These are phyloP conservation scores for Venturia nashicola DNA, from an alignment of 2,329 filamentous ascomycete genomes.

Conservation along the genomic window DNA sequence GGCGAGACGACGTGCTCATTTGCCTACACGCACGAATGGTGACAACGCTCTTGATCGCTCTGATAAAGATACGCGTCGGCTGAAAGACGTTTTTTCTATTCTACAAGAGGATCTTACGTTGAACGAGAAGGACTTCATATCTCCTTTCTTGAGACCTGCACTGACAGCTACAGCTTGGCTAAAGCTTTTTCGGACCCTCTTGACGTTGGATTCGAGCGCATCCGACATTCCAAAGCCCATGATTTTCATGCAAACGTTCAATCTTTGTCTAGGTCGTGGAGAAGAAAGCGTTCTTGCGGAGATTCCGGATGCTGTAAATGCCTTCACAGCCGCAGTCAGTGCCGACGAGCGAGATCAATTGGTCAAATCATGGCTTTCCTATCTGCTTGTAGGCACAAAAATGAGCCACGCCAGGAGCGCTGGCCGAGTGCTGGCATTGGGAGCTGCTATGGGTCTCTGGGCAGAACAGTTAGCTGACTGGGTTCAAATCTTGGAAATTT, in stretches of 20 bases:
- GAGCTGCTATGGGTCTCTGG: slow-evolving; percentile 19
- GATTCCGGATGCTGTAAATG: slow-evolving; percentile 16
- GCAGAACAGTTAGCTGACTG: background rate
- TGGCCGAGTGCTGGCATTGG: slow-evolving; percentile 32
- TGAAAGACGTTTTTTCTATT: background rate
- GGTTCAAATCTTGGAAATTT: slow-evolving; percentile 12
- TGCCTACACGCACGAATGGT: too few species aligned
- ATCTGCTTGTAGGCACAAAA: background rate
- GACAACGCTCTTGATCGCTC: background rate
- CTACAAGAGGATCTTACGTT: slow-evolving; percentile 8
- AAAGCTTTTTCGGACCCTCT: slow-evolving; percentile 40
- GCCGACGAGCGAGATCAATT: slow-evolving; percentile 1
- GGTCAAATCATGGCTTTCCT: slow-evolving; percentile 6
- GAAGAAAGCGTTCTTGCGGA: slow-evolving; percentile 22
- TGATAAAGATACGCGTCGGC: background rate
- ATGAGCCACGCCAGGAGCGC: slow-evolving; percentile 13
- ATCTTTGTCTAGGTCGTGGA: slow-evolving; percentile 22
- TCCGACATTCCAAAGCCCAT: background rate
- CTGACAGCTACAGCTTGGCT: slow-evolving; percentile 51
- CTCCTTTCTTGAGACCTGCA: slow-evolving; percentile 44
- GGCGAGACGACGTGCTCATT: slow-evolving; percentile 9
- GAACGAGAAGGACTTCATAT: slow-evolving; percentile 22
- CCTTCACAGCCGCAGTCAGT: slow-evolving; percentile 15
- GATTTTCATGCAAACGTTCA: background rate
- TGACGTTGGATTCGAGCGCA: background rate